phyloP scores from a whole-genome alignment of 2,329 filamentous ascomycete genomes.

The Cercospora nicotianae region DNA sequence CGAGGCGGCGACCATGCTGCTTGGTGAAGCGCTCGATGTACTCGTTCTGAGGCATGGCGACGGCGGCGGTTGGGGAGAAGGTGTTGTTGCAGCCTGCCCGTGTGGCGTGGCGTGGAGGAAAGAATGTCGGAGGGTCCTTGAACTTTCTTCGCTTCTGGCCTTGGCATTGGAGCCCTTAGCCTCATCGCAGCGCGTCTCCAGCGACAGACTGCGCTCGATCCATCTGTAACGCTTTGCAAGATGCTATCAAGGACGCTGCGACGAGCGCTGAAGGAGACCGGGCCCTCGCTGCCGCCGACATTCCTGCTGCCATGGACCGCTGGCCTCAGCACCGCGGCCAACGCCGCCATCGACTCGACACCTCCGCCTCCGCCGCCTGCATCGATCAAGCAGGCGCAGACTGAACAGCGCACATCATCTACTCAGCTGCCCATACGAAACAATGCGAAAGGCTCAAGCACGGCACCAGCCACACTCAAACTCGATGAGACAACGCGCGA shows the following conservation, averaged over 20 bases:
- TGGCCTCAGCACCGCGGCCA: conserved; percentile 39
- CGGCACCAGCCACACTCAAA: conserved; percentile 33
- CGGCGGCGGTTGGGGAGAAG: conserved; percentile 2
- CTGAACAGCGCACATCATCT: background rate
- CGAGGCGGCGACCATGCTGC: conserved; percentile 58
- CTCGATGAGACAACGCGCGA: conserved; percentile 59
- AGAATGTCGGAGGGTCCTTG: background rate
- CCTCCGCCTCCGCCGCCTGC: conserved; percentile 3
- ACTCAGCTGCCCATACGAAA: background rate
- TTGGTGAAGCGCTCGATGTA: conserved; percentile 74
- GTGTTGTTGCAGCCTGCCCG: background rate
- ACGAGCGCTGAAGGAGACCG: conserved; percentile 63
- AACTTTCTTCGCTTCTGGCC: background rate
- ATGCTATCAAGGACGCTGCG: conserved; percentile 57
- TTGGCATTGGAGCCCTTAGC: background rate
- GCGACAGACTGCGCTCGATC: background rate
- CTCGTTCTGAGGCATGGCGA: conserved; percentile 73
- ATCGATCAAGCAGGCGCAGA: background rate
- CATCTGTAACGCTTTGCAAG: background rate
- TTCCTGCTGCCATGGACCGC: conserved; percentile 56
- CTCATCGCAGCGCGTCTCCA: background rate
- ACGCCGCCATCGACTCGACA: conserved; percentile 12
- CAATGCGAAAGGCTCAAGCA: background rate
- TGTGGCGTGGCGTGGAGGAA: conserved; percentile 9
- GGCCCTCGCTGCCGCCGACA: conserved; percentile 52